Conservation (phyloP, 2,329 filamentous ascomycete genomes). For the Elsinoe necatrix region DNA sequence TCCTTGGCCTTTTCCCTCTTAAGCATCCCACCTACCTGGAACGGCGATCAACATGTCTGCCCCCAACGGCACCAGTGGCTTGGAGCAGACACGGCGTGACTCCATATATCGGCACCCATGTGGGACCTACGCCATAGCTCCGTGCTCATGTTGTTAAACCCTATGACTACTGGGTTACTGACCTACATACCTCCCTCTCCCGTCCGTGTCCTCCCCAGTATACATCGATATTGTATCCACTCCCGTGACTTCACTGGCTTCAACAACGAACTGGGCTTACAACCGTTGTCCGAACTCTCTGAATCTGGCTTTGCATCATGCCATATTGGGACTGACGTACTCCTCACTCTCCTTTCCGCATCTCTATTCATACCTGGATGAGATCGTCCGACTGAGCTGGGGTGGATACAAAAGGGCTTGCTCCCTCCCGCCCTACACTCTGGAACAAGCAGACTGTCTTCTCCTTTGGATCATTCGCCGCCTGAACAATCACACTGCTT, state of each 20-base stretch:
- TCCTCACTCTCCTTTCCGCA: not conserved
- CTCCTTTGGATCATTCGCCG: not conserved
- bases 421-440: not conserved
- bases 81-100: not conserved
- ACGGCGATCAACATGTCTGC: slow-evolving; percentile 11
- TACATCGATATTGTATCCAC: slow-evolving; percentile 7
- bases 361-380: not conserved
- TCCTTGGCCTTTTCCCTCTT: not conserved
- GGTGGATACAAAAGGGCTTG: slow-evolving; percentile 6
- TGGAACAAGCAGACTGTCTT: not conserved
- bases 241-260: slow-evolving; percentile 1
- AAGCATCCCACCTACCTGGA: slow-evolving; percentile 8
- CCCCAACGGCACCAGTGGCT: not conserved
- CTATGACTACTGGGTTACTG: not conserved
- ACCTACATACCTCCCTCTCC: not conserved
- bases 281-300: not conserved
- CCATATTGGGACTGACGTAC: slow-evolving; percentile 4
- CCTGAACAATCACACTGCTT: not conserved
- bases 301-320: slow-evolving; percentile 11
- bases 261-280: not conserved
- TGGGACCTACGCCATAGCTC: slow-evolving; percentile 1
- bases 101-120: not conserved
- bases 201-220: slow-evolving; percentile 4
- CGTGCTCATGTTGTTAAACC: not conserved
- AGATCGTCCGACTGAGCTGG: not conserved